Base-by-base conservation (phyloP, 768 basidiomycete species). In the Auricularia auricula-judae region DNA sequence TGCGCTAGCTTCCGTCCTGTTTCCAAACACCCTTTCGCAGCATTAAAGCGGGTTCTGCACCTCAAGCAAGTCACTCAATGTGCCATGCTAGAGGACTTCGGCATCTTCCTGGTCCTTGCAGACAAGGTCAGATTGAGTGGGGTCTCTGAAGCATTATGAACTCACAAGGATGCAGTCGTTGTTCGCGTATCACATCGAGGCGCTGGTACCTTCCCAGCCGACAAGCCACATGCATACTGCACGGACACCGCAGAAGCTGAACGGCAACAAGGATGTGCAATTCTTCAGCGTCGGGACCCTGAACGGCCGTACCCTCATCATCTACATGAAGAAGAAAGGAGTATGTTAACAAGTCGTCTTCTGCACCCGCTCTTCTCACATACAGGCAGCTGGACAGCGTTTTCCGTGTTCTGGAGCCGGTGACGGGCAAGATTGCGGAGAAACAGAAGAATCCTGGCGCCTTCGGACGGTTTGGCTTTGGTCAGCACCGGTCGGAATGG, bases 341-440 rank as follows among this genome's bases (percentile, higher is more conserved):
- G 85, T 85, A 68, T 42, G 82, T 72, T 3, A 16, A n/a, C 29
- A 36, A 23, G 12, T 23, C 23, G 69, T 69, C 72, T 69, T 36
- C 66, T 71, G 70, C 3, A 34, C n/a, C 21, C 3, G 21, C 39
- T 33, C 60, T n/a, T 7, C 18, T 12, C 56, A 61, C 33, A 51
- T 62, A 43, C 1, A 58, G 39, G 23, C 62, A 86, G 82, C 79
- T 91, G 68, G 92, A 96, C 71, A 94, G 91, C 64, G 89, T 97
- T 61, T 98, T 99, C 83, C 91, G 91, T 63, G 93, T 96, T 4
- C 82, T 99, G n/a, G 96, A 99, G 69, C 96, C 96, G 3, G 91
- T 98, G n/a, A 82, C 86, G 3, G 91, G 88, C 68, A 92, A 91
- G 74, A 93, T 89, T 69, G 89, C 87, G 63, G 90, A 91, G 74